Evolutionary conservation across 495 filamentous ascomycete genomes (phyloP).

Genomic region (Talaromyces wortmannii): DNA sequence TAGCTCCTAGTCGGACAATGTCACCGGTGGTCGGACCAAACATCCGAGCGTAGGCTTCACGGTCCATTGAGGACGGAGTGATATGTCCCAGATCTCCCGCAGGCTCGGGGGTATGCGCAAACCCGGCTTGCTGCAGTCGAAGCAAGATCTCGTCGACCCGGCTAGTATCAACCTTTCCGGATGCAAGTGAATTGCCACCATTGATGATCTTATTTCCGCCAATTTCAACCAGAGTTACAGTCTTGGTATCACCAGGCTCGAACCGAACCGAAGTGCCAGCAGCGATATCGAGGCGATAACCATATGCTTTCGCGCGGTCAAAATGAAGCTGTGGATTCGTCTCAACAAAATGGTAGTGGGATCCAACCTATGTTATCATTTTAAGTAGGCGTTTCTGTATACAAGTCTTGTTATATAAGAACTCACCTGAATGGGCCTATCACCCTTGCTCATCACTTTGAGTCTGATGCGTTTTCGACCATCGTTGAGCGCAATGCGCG

Average conservation of each 20-base stretch:
- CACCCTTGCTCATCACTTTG: slow-evolving; percentile 78
- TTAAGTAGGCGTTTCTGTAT: neutral
- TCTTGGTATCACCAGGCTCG: slow-evolving; percentile 90
- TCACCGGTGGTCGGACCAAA: slow-evolving; percentile 93
- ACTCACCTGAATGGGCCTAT: slow-evolving; percentile 79
- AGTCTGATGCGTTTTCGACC: slow-evolving; percentile 68
- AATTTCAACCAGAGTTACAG: slow-evolving; percentile 89
- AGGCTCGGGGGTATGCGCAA: slow-evolving; percentile 67
- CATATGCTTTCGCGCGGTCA: slow-evolving; percentile 78
- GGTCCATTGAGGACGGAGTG: slow-evolving; percentile 62
- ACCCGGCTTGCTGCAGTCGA: slow-evolving; percentile 62
- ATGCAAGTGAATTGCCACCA: slow-evolving; percentile 77
- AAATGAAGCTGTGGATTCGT: slow-evolving; percentile 87
- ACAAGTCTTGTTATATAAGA: too few species aligned
- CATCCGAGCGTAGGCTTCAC: slow-evolving; percentile 75
- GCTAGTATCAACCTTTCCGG: slow-evolving; percentile 58
- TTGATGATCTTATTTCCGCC: slow-evolving; percentile 73
- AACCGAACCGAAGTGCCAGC: slow-evolving; percentile 93
- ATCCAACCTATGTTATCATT: slow-evolving; percentile 54
- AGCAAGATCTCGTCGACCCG: slow-evolving; percentile 58
- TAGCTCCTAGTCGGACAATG: slow-evolving; percentile 70
- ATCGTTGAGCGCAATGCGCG: slow-evolving; percentile 60
- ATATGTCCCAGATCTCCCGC: slow-evolving; percentile 44
- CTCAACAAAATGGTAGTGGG: slow-evolving; percentile 96
- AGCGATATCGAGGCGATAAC: slow-evolving; percentile 81